These are phyloP conservation scores for Plantago rigida DNA, from an alignment of 305 asterid genomes.

Conservation along the genomic window DNA sequence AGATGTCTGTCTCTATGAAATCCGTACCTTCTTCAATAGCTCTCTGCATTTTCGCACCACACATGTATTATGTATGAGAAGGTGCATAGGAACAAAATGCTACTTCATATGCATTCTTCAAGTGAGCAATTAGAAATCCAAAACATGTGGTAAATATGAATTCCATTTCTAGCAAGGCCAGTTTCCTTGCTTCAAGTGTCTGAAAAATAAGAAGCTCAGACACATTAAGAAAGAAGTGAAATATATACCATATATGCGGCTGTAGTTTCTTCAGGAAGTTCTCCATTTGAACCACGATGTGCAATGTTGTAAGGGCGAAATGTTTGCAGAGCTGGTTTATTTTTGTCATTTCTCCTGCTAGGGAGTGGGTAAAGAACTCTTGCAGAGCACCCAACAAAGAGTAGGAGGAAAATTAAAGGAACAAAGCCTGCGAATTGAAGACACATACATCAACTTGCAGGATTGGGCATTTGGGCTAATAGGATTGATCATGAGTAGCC, in stretches of 20 bases:
- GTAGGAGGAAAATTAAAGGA: slow-evolving; percentile 49
- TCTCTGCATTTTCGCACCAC: slow-evolving; percentile 47
- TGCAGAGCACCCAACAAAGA: slow-evolving; percentile 55
- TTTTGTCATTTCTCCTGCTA: slow-evolving; percentile 69
- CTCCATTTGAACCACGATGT: slow-evolving; percentile 95
- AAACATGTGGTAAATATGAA: background rate
- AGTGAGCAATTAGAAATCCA: slow-evolving; percentile 8
- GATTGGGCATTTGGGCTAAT: too few species aligned
- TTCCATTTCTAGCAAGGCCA: too few species aligned
- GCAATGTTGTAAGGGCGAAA: slow-evolving; percentile 87
- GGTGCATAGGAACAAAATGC: background rate
- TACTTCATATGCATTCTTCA: background rate
- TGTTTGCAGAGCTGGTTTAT: slow-evolving; percentile 61
- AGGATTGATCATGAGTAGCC: too few species aligned
- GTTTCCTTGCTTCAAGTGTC: too few species aligned
- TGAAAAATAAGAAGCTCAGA: background rate
- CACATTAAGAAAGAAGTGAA: background rate
- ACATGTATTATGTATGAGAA: background rate
- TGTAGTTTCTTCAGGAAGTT: slow-evolving; percentile 84
- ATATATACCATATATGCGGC: slow-evolving; percentile 64
- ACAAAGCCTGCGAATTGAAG: slow-evolving; percentile 41
- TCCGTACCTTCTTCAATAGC: slow-evolving; percentile 96
- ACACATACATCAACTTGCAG: slow-evolving; percentile 3
- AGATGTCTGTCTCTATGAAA: slow-evolving; percentile 78
- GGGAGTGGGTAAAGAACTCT: slow-evolving; percentile 86